Conservation (phyloP, 1,284 basidiomycete species). For the Stygiomarasmius scandens region DNA sequence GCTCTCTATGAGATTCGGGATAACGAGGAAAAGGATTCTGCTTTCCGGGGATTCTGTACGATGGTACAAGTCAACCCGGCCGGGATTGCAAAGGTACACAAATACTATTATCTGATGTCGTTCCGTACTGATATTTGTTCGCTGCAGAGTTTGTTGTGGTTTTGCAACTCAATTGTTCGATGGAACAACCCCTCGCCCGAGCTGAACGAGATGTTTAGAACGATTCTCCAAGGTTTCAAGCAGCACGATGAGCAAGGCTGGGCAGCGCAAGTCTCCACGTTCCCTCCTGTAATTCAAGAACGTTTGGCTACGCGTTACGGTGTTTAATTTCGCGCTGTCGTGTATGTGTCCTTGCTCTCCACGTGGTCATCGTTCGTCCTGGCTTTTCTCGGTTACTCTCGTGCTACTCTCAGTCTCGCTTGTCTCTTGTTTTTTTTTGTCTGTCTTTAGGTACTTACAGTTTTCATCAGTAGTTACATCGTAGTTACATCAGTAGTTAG, state of each 20-base stretch:
- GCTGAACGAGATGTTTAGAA: constrained; percentile 89
- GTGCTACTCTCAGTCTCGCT: constrained; percentile 17
- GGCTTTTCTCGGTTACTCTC: no score
- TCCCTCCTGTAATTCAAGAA: constrained; percentile 81
- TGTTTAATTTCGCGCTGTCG: constrained; percentile 46
- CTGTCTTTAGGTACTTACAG: constrained; percentile 14
- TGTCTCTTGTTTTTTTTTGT: constrained; percentile 20
- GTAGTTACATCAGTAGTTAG: constrained; percentile 2
- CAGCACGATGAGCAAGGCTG: constrained; percentile 80
- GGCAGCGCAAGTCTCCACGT: constrained; percentile 73
- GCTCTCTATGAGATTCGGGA: constrained; percentile 98
- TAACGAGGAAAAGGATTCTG: constrained; percentile 99
- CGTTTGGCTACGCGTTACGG: constrained; percentile 76
- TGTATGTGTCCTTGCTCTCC: no score
- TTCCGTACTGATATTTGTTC: constrained; percentile 9
- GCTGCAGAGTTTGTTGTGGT: constrained; percentile 84
- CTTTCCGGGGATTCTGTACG: constrained; percentile 96
- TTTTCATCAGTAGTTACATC: constrained; percentile 15
- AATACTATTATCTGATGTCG: constrained; percentile 4
- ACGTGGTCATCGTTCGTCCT: no score
- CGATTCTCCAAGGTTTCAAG: constrained; percentile 83
- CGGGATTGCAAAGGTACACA: constrained; percentile 81
- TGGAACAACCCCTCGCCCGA: constrained; percentile 91
- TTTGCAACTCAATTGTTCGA: constrained; percentile 95
- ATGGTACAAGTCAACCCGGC: constrained; percentile 93